A percentile compares a stretch with the other conserved stretches of the same genome.
Conservation (phyloP, 2,329 filamentous ascomycete species). For the Calycina herbarum region DNA sequence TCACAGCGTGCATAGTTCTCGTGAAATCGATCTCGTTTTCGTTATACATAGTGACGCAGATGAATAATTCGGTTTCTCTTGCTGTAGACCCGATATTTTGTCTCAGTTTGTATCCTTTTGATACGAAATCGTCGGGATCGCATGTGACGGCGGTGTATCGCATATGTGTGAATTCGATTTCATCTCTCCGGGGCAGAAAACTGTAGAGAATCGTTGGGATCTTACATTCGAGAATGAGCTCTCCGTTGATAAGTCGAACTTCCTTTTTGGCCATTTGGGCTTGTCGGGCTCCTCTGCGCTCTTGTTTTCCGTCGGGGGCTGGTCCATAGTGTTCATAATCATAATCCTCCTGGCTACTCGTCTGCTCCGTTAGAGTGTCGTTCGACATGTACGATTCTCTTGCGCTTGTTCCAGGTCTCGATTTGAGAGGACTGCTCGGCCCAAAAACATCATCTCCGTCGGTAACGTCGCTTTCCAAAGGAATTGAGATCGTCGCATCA, state of each 20-base stretch:
- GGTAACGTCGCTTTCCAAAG: slow-evolving; percentile 55
- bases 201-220: slow-evolving; percentile 98
- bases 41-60: slow-evolving; percentile 99
- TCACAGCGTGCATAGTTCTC: slow-evolving; percentile 96
- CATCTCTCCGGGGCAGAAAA: slow-evolving; percentile 88
- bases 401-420: slow-evolving; percentile 24
- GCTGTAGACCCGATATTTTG: slow-evolving; percentile 83
- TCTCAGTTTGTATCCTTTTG: slow-evolving; percentile 85
- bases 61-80: slow-evolving; percentile 92
- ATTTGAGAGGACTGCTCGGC: slow-evolving; percentile 43
- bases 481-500: slow-evolving; percentile 71
- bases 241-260: slow-evolving; percentile 94
- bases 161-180: slow-evolving; percentile 98
- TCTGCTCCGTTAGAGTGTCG: slow-evolving; percentile 37
- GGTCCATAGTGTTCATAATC: slow-evolving; percentile 83
- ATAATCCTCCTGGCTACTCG: slow-evolving; percentile 44
- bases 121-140: slow-evolving; percentile 90
- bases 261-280: slow-evolving; percentile 92
- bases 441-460: slow-evolving; percentile 70
- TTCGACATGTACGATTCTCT: slow-evolving; percentile 43
- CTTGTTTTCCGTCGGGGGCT: slow-evolving; percentile 82
- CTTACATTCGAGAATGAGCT: slow-evolving; percentile 97
- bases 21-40: slow-evolving; percentile 97
- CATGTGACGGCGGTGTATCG: slow-evolving; percentile 98
- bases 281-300: slow-evolving; percentile 79